Evolutionary conservation across 352 stramenopile genomes (phyloP), one percentile per base, ranked within the genome.

Genomic region (Peronospora farinosa): DNA sequence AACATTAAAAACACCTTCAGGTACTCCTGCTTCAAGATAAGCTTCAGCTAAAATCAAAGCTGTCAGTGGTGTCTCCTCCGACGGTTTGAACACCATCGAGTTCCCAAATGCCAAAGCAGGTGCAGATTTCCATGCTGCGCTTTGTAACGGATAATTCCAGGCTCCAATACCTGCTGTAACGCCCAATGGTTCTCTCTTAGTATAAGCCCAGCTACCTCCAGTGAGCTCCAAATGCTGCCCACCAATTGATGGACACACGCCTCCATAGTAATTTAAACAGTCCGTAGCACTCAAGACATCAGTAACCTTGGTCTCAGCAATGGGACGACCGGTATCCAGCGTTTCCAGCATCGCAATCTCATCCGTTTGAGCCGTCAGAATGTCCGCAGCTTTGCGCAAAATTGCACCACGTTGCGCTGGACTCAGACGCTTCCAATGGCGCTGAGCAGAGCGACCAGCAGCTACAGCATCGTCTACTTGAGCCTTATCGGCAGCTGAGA

Each of bases 41-140:
- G 74, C 60, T 54, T 88, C 69, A 0, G 78, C 80, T 27, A 92
- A 63, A 30, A 13, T 32, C 3, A 32, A 32, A 9, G 28, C 7
- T 32, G 28, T 32, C 12, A 32, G 55, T 11, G 88, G 87, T 40
- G 88, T 96, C 65, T 95, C 77, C 48, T 92, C 80, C 0, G 84
- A 91, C 7, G 86, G 75, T 60, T 97, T 97, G 54, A 97, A 84
- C n/a, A 97, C 79, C 70, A 96, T 88, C 16, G 85, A 78, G 61
- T 95, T 96, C 21, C 90, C 90, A 47, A 89, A 92, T 12, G 83
- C 76, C 27, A 97, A 67, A 10, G 84, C 75, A 0, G 80, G 78
- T 7, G 78, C 80, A 16, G 78, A 88, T 54, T 92, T 92, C 80
- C 80, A 92, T 9, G 67, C 74, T 15, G 80, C 80, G 33, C 78